A percentile compares a stretch with the other conserved stretches of the same genome.
Evolutionary conservation across 257 asterid species (phyloP).

Genomic region (Petrea volubilis): DNA sequence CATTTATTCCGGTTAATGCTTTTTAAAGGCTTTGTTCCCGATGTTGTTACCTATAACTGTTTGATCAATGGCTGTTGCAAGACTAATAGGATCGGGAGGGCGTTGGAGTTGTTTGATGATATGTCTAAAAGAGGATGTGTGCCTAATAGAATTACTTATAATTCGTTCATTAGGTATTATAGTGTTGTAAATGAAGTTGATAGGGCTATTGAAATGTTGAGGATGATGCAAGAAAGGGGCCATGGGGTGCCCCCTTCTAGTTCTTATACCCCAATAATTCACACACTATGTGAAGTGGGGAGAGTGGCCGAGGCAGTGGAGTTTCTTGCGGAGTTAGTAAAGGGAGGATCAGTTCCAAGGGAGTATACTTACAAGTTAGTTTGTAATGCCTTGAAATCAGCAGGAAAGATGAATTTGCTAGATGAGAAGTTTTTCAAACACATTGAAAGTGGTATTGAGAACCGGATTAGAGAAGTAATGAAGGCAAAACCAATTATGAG

Average conservation of each 20-base stretch:
- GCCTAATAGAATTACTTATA: slow-evolving; percentile 79
- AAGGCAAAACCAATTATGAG: slow-evolving; percentile 60
- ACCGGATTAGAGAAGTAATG: slow-evolving; percentile 54
- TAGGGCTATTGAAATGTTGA: slow-evolving; percentile 77
- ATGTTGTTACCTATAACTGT: slow-evolving; percentile 90
- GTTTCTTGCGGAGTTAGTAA: slow-evolving; percentile 64
- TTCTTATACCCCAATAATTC: slow-evolving; percentile 78
- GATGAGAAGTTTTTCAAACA: slow-evolving; percentile 31
- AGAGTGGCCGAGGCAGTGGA: slow-evolving; percentile 67
- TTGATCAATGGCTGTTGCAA: slow-evolving; percentile 94
- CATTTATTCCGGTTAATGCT: slow-evolving; percentile 83
- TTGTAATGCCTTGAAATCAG: slow-evolving; percentile 42
- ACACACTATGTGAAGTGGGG: slow-evolving; percentile 77
- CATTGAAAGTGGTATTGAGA: slow-evolving; percentile 62
- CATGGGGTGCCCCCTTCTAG: slow-evolving; percentile 74
- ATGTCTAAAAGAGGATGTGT: slow-evolving; percentile 65
- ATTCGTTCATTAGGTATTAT: slow-evolving; percentile 80
- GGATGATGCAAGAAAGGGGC: slow-evolving; percentile 61
- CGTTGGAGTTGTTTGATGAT: slow-evolving; percentile 82
- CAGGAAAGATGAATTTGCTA: slow-evolving; percentile 50
- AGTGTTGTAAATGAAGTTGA: slow-evolving; percentile 85
- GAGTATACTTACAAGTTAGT: slow-evolving; percentile 73
- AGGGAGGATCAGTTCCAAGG: slow-evolving; percentile 77
- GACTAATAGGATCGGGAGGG: slow-evolving; percentile 82
- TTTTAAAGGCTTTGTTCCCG: slow-evolving; percentile 84